These are phyloP conservation scores for Kwoniella botswanensis DNA, from an alignment of 768 basidiomycete species.

Conservation along the genomic window DNA sequence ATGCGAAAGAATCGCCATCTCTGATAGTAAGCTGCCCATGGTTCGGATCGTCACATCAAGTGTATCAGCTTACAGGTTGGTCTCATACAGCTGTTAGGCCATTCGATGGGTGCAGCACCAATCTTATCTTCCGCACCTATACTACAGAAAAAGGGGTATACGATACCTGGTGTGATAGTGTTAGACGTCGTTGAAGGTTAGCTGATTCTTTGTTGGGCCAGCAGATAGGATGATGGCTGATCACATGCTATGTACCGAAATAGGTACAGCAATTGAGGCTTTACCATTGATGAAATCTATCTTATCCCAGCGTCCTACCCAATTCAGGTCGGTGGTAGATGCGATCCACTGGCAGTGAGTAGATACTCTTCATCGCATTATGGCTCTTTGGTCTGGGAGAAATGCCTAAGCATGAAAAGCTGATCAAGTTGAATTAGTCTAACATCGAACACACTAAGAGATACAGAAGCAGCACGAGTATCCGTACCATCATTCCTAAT, in stretches of 20 bases:
- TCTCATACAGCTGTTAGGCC: conserved; percentile 63
- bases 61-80: neutral
- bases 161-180: conserved; percentile 77
- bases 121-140: conserved; percentile 72
- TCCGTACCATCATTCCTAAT: conserved; percentile 82
- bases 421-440: conserved; percentile 63
- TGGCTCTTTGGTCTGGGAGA: no score
- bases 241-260: neutral
- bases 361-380: neutral
- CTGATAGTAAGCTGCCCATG: conserved; percentile 67
- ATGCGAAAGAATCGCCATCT: conserved; percentile 68
- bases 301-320: conserved; percentile 80
- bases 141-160: conserved; percentile 72
- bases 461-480: conserved; percentile 78
- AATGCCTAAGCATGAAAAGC: neutral
- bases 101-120: conserved; percentile 96
- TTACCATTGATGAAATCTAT: conserved; percentile 90
- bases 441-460: conserved; percentile 79
- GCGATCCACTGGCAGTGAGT: conserved; percentile 96
- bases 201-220: conserved; percentile 5
- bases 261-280: conserved; percentile 87
- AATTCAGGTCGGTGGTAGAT: conserved; percentile 80
- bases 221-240: neutral
- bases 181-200: conserved; percentile 80
- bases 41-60: neutral